Base-by-base conservation (phyloP, 2,329 filamentous ascomycete species). In the Alternaria sp. region DNA sequence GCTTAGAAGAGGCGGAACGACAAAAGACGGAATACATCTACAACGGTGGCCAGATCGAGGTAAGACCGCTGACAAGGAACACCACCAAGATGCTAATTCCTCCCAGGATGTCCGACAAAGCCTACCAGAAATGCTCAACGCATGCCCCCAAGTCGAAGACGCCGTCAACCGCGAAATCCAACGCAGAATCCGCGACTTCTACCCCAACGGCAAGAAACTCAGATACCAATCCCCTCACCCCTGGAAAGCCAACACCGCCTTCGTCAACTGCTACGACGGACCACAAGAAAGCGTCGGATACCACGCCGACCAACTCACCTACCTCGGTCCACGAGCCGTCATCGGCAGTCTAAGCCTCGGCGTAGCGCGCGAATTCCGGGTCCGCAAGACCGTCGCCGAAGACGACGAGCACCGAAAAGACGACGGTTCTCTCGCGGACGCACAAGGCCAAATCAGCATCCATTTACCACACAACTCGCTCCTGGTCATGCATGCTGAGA, bases 391-490 rank as follows among this genome's bases (percentile, higher is more conserved):
- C 58, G 81, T 94, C 12, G 88, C 92, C 3, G 79, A 82, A 58
- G 87, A 86, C 58, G 87, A 88, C 28, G 68, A 76, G 20, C 59
- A 74, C 58, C 79, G 82, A 46, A 76, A 80, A 65, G 79, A 76
- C 15, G 70, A 81, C 56, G 73, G 76, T 30, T 67, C 44, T 63
- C 75, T 75, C 12, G 83, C 87, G 2, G 90, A 96, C 67, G 85
- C 87, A 0, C 88, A 92, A 73, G 95, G 94, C 5, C 94, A 97
- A 76, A 95, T 98, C 62, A 89, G 93, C 1, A 96, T 98, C 46
- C 93, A 97, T 71, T 88, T 98, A 0, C 95, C 95, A 0, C 96
- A 98, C 79, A 98, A 98, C 78, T 96, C 93, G 0, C 86, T 98
- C 0, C 85, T 99, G 0, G 85, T 98, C 10, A 98, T 99, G 96